phyloP scores from a whole-genome alignment of 2,329 filamentous ascomycete genomes.

The Ophiostoma triangulosporum region DNA sequence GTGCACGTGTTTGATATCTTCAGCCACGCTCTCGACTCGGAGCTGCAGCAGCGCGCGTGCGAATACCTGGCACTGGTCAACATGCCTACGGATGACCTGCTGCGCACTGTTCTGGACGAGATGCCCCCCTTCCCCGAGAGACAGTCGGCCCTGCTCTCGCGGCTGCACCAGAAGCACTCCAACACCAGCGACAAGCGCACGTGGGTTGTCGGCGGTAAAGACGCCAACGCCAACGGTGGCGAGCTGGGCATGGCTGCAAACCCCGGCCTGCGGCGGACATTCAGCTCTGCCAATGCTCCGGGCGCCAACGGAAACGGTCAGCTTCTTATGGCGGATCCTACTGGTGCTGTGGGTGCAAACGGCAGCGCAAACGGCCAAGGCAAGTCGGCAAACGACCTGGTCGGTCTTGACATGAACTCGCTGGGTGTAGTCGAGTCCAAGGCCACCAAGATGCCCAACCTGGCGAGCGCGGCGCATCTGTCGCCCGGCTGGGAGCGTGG shows the following conservation, averaged over 20 bases:
- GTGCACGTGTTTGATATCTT: conserved; percentile 82
- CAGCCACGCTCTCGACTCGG: conserved; percentile 87
- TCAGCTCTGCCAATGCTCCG: conserved; percentile 43
- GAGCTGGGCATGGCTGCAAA: conserved; percentile 73
- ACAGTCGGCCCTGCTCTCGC: conserved; percentile 78
- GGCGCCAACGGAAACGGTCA: conserved; percentile 33
- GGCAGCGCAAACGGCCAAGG: background rate
- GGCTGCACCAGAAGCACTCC: conserved; percentile 87
- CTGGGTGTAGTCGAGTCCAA: conserved; percentile 43
- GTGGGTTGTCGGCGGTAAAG: conserved; percentile 95
- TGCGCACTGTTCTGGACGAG: conserved; percentile 90
- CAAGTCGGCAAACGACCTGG: conserved; percentile 52
- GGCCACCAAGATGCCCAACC: conserved; percentile 56
- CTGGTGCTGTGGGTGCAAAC: background rate
- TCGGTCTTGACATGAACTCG: conserved; percentile 66
- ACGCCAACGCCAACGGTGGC: conserved; percentile 69
- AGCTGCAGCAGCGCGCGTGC: conserved; percentile 90
- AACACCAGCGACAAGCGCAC: conserved; percentile 90
- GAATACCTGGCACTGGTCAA: conserved; percentile 83
- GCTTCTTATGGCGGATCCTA: background rate
- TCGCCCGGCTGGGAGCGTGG: conserved; percentile 91
- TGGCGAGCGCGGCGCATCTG: conserved; percentile 82
- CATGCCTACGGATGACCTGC: conserved; percentile 75
- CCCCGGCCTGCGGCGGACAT: conserved; percentile 72
- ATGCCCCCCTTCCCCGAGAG: conserved; percentile 98